Percentiles rank a stretch among this genome's conserved stretches.
phyloP scores from a whole-genome alignment of 2,329 filamentous ascomycete genomes.

The Paraphaeosphaeria sporulosa region DNA sequence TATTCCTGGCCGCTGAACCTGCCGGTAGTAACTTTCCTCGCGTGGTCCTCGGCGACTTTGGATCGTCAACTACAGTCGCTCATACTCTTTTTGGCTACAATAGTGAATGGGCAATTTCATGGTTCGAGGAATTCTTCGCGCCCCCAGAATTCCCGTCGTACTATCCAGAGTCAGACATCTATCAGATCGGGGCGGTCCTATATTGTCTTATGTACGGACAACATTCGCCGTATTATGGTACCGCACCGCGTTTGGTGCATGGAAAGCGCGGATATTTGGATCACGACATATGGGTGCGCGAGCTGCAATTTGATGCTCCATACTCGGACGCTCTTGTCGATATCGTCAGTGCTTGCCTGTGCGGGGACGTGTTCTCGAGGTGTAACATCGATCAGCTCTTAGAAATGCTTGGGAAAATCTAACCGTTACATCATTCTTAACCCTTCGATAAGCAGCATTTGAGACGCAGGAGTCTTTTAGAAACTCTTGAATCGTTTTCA shows the following conservation, averaged over 20 bases:
- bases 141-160: slow-evolving; percentile 3
- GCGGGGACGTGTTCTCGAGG: background rate
- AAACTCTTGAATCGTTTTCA: too few relatives aligned
- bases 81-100: background rate
- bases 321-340: background rate
- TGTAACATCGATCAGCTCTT: background rate
- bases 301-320: background rate
- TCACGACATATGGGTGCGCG: background rate
- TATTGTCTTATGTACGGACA: slow-evolving; percentile 10
- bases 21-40: background rate
- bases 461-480: background rate
- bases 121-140: background rate
- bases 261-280: background rate
- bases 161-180: slow-evolving; percentile 2
- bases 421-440: background rate
- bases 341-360: background rate
- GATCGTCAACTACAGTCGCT: background rate
- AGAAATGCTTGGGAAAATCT: background rate
- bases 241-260: background rate
- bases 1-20: background rate
- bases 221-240: background rate
- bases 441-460: background rate
- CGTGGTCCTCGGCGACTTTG: slow-evolving; percentile 13
- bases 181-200: slow-evolving; percentile 7
- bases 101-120: background rate